Base-by-base conservation (phyloP, 306 rosid genomes). In the Cicer pinnatifidum region DNA sequence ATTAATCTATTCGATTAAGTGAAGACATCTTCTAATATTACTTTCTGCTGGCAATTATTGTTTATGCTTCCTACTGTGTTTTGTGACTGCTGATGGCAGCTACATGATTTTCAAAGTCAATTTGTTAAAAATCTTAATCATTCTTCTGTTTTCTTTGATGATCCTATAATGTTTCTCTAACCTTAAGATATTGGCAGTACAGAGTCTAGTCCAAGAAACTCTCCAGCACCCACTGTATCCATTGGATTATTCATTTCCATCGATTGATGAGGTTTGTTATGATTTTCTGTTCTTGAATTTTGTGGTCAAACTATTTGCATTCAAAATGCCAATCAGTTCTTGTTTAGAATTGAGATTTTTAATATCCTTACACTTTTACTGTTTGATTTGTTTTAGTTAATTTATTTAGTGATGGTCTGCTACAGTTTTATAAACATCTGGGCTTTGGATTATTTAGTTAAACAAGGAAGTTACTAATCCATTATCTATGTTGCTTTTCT, bases 141-240 rank as follows among this genome's bases (percentile, higher is more conserved):
- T 1, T 58, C 38, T 67, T 60, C 23, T 79, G 11, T 40, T 57
- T 71, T 62, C 72, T 47, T 67, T n/a, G 9, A 48, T 48, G 17
- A 75, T 75, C 71, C 66, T 80, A 23, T 70, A 58, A 28, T 62
- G 43, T 73, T 50, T 88, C 58, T 82, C 67, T 78, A 79, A 83
- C 82, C 78, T 38, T 64, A 46, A 80, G 69, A 20, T 78, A 33
- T 69, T 87, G 90, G 82, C 80, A 54, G 70, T 70, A 72, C 95
- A 94, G 97, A 83, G 69, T 61, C 82, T 94, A 71, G 97, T 91
- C 67, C 91, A 90, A 65, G 65, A 57, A 60, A 91, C 99, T 66
- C 86, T 94, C 61, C 89, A 85, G 73, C 93, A 94, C 84, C 96
- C 91, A 8, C 78, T 64, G 44, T 94, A 88, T 77, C 82, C 89